Evolutionary conservation across 2,329 filamentous ascomycete genomes (phyloP).

Genomic region (Venturia pyrina): DNA sequence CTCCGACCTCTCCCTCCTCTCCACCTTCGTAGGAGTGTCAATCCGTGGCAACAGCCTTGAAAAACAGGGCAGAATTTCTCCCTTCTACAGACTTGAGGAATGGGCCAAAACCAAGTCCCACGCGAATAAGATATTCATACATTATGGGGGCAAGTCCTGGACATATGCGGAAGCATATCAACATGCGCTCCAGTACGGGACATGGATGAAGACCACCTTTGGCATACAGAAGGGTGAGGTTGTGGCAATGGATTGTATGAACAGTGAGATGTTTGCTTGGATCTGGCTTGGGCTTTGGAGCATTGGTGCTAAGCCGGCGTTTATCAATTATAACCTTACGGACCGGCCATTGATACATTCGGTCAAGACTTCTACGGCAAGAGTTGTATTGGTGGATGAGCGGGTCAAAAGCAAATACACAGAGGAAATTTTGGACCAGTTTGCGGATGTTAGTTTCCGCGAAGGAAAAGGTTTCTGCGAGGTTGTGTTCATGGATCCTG

Average conservation of each 20-base stretch:
- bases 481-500: conserved; percentile 50
- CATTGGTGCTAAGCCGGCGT: conserved; percentile 71
- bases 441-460: conserved; percentile 30
- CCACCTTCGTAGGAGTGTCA: background rate
- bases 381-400: conserved; percentile 60
- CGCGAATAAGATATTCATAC: conserved; percentile 45
- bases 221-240: conserved; percentile 61
- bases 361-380: conserved; percentile 55
- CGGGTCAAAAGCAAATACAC: conserved; percentile 43
- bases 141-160: conserved; percentile 59
- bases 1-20: conserved; percentile 10
- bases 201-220: conserved; percentile 59
- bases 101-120: conserved; percentile 41
- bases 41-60: conserved; percentile 14
- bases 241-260: conserved; percentile 72
- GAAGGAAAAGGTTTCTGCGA: conserved; percentile 37
- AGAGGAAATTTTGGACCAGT: conserved; percentile 35
- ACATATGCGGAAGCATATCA: conserved; percentile 72
- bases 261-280: conserved; percentile 69
- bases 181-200: conserved; percentile 58
- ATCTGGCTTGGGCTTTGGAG: conserved; percentile 71
- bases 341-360: conserved; percentile 66
- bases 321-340: conserved; percentile 78
- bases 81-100: conserved; percentile 67
- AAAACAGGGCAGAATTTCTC: conserved; percentile 49